phyloP scores from a whole-genome alignment of 2,329 filamentous ascomycete genomes.

The Botrytis fragariae region DNA sequence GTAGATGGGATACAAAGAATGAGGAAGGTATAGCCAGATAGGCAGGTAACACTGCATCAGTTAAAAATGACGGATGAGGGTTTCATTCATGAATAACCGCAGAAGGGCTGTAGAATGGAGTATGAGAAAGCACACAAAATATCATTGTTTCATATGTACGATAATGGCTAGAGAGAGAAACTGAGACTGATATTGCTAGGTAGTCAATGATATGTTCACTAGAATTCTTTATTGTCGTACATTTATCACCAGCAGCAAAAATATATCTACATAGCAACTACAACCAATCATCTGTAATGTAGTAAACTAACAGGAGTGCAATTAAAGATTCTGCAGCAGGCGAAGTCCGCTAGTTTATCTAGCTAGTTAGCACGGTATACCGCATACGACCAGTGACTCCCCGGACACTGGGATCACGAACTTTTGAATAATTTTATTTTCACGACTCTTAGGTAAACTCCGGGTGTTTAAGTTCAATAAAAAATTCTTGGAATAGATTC shows the following conservation, averaged over 20 bases:
- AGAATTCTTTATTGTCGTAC: background rate
- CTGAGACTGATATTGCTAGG: background rate
- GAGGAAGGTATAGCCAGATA: background rate
- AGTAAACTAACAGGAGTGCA: background rate
- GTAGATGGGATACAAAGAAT: background rate
- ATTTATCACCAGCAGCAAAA: background rate
- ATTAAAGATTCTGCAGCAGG: background rate
- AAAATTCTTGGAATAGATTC: background rate
- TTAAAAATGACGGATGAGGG: background rate
- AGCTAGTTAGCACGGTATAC: background rate
- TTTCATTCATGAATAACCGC: background rate
- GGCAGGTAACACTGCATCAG: background rate
- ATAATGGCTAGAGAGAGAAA: background rate
- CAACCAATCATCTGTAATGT: background rate
- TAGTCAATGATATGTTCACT: background rate
- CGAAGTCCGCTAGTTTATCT: slow-evolving; percentile 3
- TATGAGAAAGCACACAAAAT: background rate
- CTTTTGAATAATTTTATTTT: slow-evolving; percentile 8
- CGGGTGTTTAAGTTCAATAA: background rate
- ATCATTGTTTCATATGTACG: background rate
- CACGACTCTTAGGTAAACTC: background rate
- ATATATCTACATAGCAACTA: background rate
- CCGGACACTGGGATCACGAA: background rate
- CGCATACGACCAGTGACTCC: background rate
- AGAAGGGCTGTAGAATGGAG: background rate